Base-by-base conservation (phyloP, 179 eudicot species). In the Spinacia oleracea region DNA sequence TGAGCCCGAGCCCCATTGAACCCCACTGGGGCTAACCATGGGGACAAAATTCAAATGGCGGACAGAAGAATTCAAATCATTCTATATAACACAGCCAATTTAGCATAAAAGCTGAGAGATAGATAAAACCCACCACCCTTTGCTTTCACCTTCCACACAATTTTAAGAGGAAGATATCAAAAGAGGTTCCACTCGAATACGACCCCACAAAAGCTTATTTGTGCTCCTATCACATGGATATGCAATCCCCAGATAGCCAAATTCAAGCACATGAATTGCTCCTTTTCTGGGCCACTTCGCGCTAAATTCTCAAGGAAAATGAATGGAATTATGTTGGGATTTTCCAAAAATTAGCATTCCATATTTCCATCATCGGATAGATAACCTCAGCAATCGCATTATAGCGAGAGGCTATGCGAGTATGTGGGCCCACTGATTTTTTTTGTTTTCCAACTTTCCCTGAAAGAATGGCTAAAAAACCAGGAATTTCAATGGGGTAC, bases 401-500 rank as follows among this genome's bases (percentile, higher is more conserved):
- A 45, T 50, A 53, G 63, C 65, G 55, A 27, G 59, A 51, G 75
- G 29, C 69, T 66, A 50, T 76, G 38, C 73, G n/a, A 29, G 51
- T 77, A 80, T 74, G 27, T 38, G 73, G 60, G 45, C 75, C 62
- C 20, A 32, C 63, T 51, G 75, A 14, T 20, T 45, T 6, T 1
- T 60, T 60, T 6, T 1, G 27, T 60, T 62, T 50, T 53, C 75
- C 62, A 34, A 20, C 29, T 51, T 72, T 72, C 9, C 43, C 25
- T 31, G n/a, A 51, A 72, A 51, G 27, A 34, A 31, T 46, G 60
- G 32, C 18, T n/a, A n/a, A n/a, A 9, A 18, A 59, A 75, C 65
- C 21, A 34, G 50, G 74, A 70, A 42, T 58, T 8, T 89, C 84
- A 90, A 72, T 70, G 69, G 31, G 91, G 86, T 45, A 86, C 87